These are phyloP conservation scores for Acorus gramineus DNA, from an alignment of 106 monocot species.

Conservation along the genomic window DNA sequence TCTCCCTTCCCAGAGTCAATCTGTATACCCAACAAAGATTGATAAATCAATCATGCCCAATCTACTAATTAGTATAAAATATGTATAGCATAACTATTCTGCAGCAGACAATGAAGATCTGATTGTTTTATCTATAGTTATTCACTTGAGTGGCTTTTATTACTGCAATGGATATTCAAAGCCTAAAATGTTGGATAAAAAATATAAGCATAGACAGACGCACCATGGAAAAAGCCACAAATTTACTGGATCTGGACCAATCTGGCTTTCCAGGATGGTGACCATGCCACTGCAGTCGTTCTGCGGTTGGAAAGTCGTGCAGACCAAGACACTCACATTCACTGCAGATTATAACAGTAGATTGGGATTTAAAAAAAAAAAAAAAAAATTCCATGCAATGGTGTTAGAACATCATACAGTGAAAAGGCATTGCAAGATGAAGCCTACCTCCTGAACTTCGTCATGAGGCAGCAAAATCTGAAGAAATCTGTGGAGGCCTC, in stretches of 20 bases:
- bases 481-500: constrained; percentile 50
- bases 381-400: not conserved
- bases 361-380: not conserved
- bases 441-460: constrained; percentile 50
- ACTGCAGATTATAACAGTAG: constrained; percentile 35
- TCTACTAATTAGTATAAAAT: no score
- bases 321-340: constrained; percentile 73
- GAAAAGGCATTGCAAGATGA: no score
- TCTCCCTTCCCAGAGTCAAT: constrained; percentile 46
- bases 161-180: no score
- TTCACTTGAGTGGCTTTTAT: no score
- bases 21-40: constrained; percentile 19
- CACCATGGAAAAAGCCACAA: constrained; percentile 85
- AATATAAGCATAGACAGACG: not conserved
- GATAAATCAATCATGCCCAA: no score
- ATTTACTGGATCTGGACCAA: constrained; percentile 75
- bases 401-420: not conserved
- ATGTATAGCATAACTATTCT: no score
- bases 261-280: constrained; percentile 46
- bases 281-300: constrained; percentile 80
- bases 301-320: constrained; percentile 59
- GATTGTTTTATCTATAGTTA: no score
- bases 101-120: no score
- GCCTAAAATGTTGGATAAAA: not conserved
- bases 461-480: constrained; percentile 70